Base-by-base conservation (phyloP, 257 asterid genomes). In the Solanum chmielewskii region DNA sequence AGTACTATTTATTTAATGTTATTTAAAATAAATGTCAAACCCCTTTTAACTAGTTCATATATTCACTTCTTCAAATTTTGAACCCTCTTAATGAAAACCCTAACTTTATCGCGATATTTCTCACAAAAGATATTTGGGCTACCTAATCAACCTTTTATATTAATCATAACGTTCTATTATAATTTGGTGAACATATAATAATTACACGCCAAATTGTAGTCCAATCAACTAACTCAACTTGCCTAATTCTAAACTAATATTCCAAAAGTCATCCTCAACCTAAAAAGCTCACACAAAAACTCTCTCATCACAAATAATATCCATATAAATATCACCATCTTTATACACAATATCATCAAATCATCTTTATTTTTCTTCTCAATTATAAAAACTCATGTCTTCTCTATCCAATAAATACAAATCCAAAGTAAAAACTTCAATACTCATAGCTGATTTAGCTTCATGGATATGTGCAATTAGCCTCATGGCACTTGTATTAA, bases 401-500 rank as follows among this genome's bases (percentile, higher is more conserved):
- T 80, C 16, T 27, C 3, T 80, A 47, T 80, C 85, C 41, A 29
- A 27, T 49, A 80, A 80, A 29, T 29, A 47, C 68, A 80, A 1
- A 29, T 80, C 68, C 68, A 47, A 45, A 45, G 6, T 16, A 15
- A 80, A 80, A 47, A 20, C 68, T 27, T 27, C 85, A 47, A 45
- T 47, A 29, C 42, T 47, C 42, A 15, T 80, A 15, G 85, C 68
- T 2, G 85, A 80, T 47, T 29, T 16, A 47, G 85, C 68, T 15
- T 80, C 85, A 47, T 80, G 85, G 85, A 27, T 80, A 12, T 18
- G 85, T 80, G 66, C 44, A 45, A 29, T 80, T 29, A 80, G 85
- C 44, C 68, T 80, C 25, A 29, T 80, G 68, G 44, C 85, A 47
- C 68, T 80, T 29, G 68, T 80, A 0, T 80, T 80, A 70, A 94